A percentile compares a stretch with the other conserved stretches of the same genome.
Conservation (phyloP, 2,329 filamentous ascomycete genomes). For the Neonectria ditissima region DNA sequence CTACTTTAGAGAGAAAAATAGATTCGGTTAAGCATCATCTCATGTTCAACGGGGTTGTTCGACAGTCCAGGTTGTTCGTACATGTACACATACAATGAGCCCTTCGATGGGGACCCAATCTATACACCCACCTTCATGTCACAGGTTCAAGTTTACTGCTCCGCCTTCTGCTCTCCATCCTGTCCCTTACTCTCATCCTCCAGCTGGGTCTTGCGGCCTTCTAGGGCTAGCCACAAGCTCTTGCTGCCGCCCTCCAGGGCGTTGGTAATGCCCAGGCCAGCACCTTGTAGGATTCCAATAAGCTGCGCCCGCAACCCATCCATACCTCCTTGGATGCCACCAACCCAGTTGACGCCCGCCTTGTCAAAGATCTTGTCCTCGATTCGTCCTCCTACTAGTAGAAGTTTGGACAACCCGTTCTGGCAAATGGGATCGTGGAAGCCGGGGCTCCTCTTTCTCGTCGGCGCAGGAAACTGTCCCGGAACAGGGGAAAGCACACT, state of each 20-base stretch:
- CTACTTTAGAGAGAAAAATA: too few relatives aligned
- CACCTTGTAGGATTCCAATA: conserved; percentile 81
- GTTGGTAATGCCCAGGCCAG: conserved; percentile 80
- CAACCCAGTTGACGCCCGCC: conserved; percentile 73
- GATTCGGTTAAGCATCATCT: not conserved
- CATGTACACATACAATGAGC: conserved; percentile 43
- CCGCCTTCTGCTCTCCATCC: conserved; percentile 29
- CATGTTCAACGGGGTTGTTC: conserved; percentile 10
- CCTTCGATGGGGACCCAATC: conserved; percentile 24
- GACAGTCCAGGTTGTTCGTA: conserved; percentile 37
- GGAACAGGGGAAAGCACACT: conserved; percentile 80
- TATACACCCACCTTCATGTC: conserved; percentile 14
- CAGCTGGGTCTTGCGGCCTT: conserved; percentile 82
- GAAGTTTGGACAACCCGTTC: conserved; percentile 84
- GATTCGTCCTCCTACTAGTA: conserved; percentile 86
- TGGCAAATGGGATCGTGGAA: conserved; percentile 87
- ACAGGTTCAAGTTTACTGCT: conserved; percentile 11
- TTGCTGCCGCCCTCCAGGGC: conserved; percentile 84
- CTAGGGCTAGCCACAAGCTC: conserved; percentile 88
- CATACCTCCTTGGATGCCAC: conserved; percentile 83
- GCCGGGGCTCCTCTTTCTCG: conserved; percentile 78
- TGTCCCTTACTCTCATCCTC: conserved; percentile 65
- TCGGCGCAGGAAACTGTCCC: conserved; percentile 81
- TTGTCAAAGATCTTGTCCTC: conserved; percentile 88
- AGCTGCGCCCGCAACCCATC: conserved; percentile 85